Conservation (phyloP, 257 asterid species). For the Oldenlandia corymbosa region DNA sequence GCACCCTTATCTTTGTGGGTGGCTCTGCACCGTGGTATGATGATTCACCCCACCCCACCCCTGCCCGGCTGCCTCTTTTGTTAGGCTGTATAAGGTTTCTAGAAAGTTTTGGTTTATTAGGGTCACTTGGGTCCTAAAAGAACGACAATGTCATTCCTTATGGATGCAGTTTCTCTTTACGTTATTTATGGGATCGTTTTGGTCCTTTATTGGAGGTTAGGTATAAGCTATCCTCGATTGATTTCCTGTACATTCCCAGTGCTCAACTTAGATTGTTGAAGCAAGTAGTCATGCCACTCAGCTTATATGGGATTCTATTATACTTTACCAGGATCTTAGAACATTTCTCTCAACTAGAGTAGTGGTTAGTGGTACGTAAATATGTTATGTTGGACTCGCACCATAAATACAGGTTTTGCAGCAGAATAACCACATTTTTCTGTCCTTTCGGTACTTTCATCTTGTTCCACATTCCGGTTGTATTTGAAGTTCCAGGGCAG, state of each 20-base stretch:
- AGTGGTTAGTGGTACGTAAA: neutral
- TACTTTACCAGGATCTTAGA: neutral
- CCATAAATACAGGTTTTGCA: neutral
- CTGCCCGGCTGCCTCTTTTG: neutral
- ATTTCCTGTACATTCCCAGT: conserved; percentile 2
- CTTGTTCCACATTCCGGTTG: neutral
- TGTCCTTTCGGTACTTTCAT: neutral
- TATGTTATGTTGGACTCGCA: neutral
- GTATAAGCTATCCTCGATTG: neutral
- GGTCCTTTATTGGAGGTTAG: neutral
- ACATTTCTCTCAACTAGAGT: neutral
- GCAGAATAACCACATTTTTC: neutral
- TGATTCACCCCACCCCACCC: too few relatives aligned
- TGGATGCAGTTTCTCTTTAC: neutral
- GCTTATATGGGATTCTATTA: neutral
- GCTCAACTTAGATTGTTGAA: neutral
- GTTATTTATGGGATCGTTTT: neutral
- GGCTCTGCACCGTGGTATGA: conserved; percentile 38
- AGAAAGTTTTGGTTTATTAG: neutral
- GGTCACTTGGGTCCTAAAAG: neutral
- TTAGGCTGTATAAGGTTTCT: neutral
- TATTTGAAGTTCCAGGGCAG: neutral
- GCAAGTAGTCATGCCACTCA: neutral
- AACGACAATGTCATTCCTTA: neutral
- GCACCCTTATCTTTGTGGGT: conserved; percentile 38